Conservation (phyloP, 805 yeast genomes). For the Metschnikowia aberdeeniae region DNA sequence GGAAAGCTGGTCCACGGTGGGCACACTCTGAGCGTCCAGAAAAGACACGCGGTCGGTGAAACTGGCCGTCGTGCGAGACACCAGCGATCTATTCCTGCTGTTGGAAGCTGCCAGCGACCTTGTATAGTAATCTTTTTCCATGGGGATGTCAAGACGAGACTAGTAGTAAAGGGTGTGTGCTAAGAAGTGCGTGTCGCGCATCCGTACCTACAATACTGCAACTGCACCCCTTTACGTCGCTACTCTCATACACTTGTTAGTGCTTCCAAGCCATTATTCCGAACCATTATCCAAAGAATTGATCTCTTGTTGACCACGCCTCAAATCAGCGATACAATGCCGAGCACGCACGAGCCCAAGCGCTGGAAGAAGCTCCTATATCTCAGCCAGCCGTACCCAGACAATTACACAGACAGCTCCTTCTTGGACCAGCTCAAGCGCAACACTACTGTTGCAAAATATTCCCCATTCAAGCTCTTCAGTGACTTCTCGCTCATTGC, state of each 20-base stretch:
- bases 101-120: slow-evolving; percentile 10
- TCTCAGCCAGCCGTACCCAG: slow-evolving; percentile 82
- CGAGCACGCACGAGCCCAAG: neutral
- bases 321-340: neutral
- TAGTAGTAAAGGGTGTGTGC: too few relatives aligned
- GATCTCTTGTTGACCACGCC: too few relatives aligned
- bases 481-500: slow-evolving; percentile 67
- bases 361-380: slow-evolving; percentile 82
- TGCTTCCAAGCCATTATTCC: too few relatives aligned
- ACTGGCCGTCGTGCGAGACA: slow-evolving; percentile 20
- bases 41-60: slow-evolving; percentile 15
- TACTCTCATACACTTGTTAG: too few relatives aligned
- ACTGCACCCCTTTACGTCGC: too few relatives aligned
- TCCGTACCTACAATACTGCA: too few relatives aligned
- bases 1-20: slow-evolving; percentile 46
- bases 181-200: too few relatives aligned
- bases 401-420: slow-evolving; percentile 79
- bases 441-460: slow-evolving; percentile 67
- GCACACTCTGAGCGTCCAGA: slow-evolving; percentile 17
- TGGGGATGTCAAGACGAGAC: neutral
- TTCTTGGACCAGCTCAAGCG: slow-evolving; percentile 78
- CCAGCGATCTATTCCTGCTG: slow-evolving; percentile 3
- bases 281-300: too few relatives aligned
- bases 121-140: neutral
- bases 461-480: slow-evolving; percentile 61